Base-by-base conservation (phyloP, 805 yeast genomes). In the Myxozyma vanderwaltii region DNA sequence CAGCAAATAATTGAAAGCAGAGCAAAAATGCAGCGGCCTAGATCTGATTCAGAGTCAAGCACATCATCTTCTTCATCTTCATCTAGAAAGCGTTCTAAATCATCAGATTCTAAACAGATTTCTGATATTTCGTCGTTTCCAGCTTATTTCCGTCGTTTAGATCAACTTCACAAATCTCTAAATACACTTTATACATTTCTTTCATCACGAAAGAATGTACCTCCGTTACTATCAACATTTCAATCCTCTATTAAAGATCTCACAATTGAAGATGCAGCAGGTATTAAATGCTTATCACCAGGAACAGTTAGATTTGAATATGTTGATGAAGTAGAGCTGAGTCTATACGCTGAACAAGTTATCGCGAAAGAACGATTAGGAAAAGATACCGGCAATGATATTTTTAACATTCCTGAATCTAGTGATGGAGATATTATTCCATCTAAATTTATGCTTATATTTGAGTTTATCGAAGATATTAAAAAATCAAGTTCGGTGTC, bases 161-260 rank as follows among this genome's bases (percentile, higher is more conserved):
- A 53, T 23, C 33, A 43, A 3, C 38, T 36, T 7, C 47, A 39
- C 43, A 48, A 50, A 17, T 56, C 63, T 7, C 49, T 63, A 3
- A 55, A 56, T 26, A 83, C 88, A 0, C 81, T 83, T 59, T 84
- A 77, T 71, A 84, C 89, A 0, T 86, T 86, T 66, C 72, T 85
- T 8, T 77, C 84, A 41, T 80, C 86, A 2, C 74, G 88, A 57
- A 82, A 83, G 60, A 86, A 84, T 68, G 76, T 85, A 4, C 71
- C 82, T 2, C 82, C 88, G 0, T 81, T 86, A 10, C 82, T 81
- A 68, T 81, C 81, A 1, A 73, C 81, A 0, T 69, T 86, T 24
- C 81, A 76, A 56, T 75, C 77, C 15, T 81, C 87, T 0, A 81
- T 82, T 7, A 82, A 82, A 56, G 77, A 76, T 47, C 45, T 61